Conservation (phyloP, 345 rosid genomes). For the Eucalyptus marginata region DNA sequence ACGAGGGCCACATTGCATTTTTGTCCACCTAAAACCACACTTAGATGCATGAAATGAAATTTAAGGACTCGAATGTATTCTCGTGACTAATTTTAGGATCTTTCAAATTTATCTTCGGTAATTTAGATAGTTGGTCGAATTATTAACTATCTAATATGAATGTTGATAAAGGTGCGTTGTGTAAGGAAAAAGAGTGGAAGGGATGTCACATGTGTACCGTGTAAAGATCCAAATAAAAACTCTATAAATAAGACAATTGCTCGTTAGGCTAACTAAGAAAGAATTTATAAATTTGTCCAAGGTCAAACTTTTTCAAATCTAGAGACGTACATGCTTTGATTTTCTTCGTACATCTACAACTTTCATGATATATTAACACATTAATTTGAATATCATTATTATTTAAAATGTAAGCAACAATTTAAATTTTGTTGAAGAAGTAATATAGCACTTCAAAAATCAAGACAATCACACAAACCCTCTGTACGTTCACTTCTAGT, state of each 20-base stretch:
- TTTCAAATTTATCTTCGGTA: background rate
- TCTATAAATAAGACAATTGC: background rate
- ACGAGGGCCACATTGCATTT: background rate
- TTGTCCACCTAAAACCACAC: background rate
- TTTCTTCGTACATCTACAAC: background rate
- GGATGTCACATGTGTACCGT: no score
- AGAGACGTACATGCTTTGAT: background rate
- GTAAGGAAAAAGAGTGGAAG: no score
- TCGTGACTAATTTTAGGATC: background rate
- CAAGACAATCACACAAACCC: background rate
- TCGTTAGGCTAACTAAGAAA: background rate
- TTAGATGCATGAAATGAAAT: background rate
- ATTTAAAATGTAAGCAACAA: no score
- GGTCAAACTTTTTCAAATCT: background rate
- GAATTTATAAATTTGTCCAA: background rate
- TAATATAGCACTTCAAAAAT: no score
- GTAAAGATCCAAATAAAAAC: background rate
- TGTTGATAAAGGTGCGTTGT: no score
- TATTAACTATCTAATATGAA: no score
- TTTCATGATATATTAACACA: background rate
- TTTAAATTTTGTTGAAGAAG: background rate
- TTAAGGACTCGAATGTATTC: no score
- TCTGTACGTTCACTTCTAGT: background rate
- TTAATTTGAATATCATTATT: no score
- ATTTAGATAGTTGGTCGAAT: background rate